Evolutionary conservation across 345 rosid species (phyloP), one percentile per base, ranked within the genome.

Genomic region (Ailanthus altissimus): DNA sequence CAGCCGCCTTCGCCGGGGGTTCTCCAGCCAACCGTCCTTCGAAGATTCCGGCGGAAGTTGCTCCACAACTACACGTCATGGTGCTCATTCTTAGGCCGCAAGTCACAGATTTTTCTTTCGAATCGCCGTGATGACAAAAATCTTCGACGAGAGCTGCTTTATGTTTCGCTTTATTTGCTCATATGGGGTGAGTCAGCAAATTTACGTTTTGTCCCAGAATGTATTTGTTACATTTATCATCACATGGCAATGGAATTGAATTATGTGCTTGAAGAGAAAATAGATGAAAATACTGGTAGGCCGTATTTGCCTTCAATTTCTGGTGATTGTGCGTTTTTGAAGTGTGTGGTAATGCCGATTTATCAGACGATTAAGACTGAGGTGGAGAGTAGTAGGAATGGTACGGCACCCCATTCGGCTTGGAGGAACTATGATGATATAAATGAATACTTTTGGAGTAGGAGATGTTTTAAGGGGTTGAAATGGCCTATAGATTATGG

Each of bases 371-470:
- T 92, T 4, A 50, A 79, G 82, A 73, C 69, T 40, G 98, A 94
- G 83, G 85, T 88, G 38, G 86, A 86, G 49, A 84, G 80, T 65
- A 91, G 98, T 68, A 79, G 84, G 75, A 86, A 94, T 60, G 98
- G 98, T 47, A 91, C 87, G 0, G 83, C 81, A 53, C 91, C 95
- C 21, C 98, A 93, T 81, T 87, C 95, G 2, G 90, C 90, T 6
- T 94, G 98, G 98, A 83, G 98, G 84, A 94, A 94, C 76, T 94
- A 94, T 59, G 98, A 94, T 74, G 98, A 94, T 81, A 77, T 94
- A 43, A 90, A 94, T 20, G 97, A 94, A 85, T 94, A 86, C 42
- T 94, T 94, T 74, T 94, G 98, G 98, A 88, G 97, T 50, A 86
- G 87, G 75, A 82, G 97, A 86, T 94, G 98, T 74, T 94, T 94